These are phyloP conservation scores for Podila epigama DNA, from an alignment of 192 early-diverging fungal genomes.

Conservation along the genomic window DNA sequence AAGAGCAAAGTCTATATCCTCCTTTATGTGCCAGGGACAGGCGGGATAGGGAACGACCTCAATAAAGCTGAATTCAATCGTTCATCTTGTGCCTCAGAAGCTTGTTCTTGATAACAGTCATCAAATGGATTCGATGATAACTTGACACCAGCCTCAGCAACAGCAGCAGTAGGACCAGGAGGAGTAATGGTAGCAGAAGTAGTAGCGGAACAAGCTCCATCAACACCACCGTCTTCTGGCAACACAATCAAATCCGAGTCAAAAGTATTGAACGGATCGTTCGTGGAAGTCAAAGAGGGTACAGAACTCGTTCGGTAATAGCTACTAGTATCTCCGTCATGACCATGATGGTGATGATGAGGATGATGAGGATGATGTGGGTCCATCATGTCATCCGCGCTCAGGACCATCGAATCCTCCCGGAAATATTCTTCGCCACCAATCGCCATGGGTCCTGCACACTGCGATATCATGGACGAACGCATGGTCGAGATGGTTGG, in stretches of 20 bases:
- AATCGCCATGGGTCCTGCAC: background rate
- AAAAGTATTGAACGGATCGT: slow-evolving; percentile 47
- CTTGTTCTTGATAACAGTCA: background rate
- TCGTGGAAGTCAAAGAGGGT: slow-evolving; percentile 40
- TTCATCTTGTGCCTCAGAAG: background rate
- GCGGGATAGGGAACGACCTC: slow-evolving; percentile 29
- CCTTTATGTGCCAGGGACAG: background rate
- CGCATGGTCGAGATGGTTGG: slow-evolving; percentile 13
- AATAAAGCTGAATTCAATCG: slow-evolving; percentile 23
- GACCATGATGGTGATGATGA: background rate
- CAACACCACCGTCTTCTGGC: slow-evolving; percentile 6
- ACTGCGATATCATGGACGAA: background rate
- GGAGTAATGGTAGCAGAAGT: too few relatives aligned
- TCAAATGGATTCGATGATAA: background rate
- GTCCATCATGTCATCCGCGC: background rate
- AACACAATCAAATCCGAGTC: slow-evolving; percentile 29
- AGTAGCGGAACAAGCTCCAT: too few relatives aligned
- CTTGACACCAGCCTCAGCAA: too few relatives aligned
- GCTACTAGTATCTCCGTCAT: slow-evolving; percentile 1
- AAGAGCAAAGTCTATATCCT: background rate
- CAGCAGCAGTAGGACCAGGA: too few relatives aligned
- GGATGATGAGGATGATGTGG: too few relatives aligned
- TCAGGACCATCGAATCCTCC: background rate
- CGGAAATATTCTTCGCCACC: background rate
- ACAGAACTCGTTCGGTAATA: slow-evolving; percentile 29